phyloP scores from a whole-genome alignment of 2,329 filamentous ascomycete genomes.

The Cryphonectria naterciae region DNA sequence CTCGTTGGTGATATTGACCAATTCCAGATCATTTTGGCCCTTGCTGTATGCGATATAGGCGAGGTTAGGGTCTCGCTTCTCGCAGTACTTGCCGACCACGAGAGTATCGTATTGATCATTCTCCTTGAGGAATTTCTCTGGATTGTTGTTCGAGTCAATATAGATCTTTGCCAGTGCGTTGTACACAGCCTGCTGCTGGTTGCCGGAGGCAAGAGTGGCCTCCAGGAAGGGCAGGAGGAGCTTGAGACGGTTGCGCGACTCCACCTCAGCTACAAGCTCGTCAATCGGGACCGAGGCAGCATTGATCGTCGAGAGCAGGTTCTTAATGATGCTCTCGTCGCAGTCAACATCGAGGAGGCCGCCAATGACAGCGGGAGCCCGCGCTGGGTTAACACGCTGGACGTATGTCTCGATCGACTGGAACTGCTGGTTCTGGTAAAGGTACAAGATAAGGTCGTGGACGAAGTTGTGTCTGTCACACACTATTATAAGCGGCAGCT shows the following conservation, averaged over 20 bases:
- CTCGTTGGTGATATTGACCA: constrained; percentile 98
- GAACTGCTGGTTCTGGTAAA: constrained; percentile 99
- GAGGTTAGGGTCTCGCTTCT: constrained; percentile 96
- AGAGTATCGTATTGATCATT: constrained; percentile 96
- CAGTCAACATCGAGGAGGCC: constrained; percentile 96
- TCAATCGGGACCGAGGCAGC: constrained; percentile 88
- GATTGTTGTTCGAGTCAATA: constrained; percentile 98
- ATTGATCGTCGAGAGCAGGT: constrained; percentile 82
- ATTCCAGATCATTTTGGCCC: constrained; percentile 94
- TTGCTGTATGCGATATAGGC: constrained; percentile 95
- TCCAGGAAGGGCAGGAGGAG: constrained; percentile 95
- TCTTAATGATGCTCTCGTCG: constrained; percentile 95
- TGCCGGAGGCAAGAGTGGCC: constrained; percentile 83
- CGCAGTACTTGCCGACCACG: constrained; percentile 94
- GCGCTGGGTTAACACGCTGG: constrained; percentile 89
- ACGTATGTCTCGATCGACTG: constrained; percentile 98
- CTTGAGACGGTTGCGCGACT: constrained; percentile 93
- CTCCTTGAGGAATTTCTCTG: constrained; percentile 95
- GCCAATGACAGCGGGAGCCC: constrained; percentile 91
- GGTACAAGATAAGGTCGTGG: constrained; percentile 91
- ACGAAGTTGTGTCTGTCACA: constrained; percentile 99
- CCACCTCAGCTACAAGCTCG: constrained; percentile 91
- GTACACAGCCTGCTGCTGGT: constrained; percentile 95
- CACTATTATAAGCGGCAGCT: constrained; percentile 95
- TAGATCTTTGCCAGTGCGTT: constrained; percentile 99